These are phyloP conservation scores for Casaregolazyma lundiana DNA, from an alignment of 1,139 yeast genomes.

Conservation along the genomic window DNA sequence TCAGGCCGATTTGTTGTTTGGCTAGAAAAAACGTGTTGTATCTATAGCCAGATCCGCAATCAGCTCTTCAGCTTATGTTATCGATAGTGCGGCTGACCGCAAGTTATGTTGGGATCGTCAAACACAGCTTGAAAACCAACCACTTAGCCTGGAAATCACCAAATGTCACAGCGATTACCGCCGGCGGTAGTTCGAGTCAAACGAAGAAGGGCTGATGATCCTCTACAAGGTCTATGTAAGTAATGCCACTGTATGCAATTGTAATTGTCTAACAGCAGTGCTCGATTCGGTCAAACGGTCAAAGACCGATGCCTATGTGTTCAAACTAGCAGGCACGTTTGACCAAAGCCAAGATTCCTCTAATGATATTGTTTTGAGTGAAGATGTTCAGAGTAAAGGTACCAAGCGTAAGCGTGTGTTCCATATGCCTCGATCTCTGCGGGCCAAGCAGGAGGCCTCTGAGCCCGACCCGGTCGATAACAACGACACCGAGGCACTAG, in stretches of 20 bases:
- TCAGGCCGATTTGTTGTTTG: no score
- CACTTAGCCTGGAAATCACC: no score
- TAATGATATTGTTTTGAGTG: conserved; percentile 21
- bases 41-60: no score
- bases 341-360: conserved; percentile 39
- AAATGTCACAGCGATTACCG: conserved; percentile 13
- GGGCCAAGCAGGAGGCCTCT: conserved; percentile 9
- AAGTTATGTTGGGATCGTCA: no score
- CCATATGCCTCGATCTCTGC: conserved; percentile 16
- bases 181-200: conserved; percentile 63
- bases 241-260: conserved; percentile 12
- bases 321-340: conserved; percentile 57
- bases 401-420: conserved; percentile 18
- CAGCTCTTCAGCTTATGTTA: no score
- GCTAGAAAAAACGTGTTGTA: no score
- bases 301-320: conserved; percentile 38
- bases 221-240: conserved; percentile 68
- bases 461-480: conserved; percentile 37
- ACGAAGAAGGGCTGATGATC: conserved; percentile 80
- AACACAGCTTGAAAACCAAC: no score
- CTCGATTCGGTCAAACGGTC: conserved; percentile 37
- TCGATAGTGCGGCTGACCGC: no score
- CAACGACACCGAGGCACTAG: conserved; percentile 26
- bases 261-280: conserved; percentile 7
- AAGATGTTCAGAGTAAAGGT: conserved; percentile 20